A percentile compares a stretch with the other conserved stretches of the same genome.
Conservation (phyloP, 2,329 filamentous ascomycete species). For the Dactylonectria macrodidyma region DNA sequence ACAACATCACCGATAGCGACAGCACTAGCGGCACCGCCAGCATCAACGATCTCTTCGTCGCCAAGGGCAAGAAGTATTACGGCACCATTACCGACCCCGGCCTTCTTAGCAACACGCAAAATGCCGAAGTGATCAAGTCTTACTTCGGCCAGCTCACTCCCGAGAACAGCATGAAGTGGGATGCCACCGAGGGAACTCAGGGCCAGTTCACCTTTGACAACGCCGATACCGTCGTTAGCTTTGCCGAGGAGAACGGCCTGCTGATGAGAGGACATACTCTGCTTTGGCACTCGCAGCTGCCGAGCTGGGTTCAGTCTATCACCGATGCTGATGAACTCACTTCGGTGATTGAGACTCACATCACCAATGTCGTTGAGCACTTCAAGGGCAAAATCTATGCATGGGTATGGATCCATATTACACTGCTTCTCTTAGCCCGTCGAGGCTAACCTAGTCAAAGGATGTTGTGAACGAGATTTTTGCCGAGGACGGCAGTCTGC, state of each 20-base stretch:
- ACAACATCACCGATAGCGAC: too few species aligned
- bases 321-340: conserved; percentile 66
- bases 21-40: neutral
- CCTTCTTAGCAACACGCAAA: conserved; percentile 64
- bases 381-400: conserved; percentile 76
- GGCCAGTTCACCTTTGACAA: conserved; percentile 70
- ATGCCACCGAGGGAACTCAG: conserved; percentile 63
- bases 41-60: conserved; percentile 50
- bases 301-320: conserved; percentile 72
- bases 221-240: conserved; percentile 74
- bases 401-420: conserved; percentile 57
- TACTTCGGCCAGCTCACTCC: conserved; percentile 76
- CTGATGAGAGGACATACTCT: conserved; percentile 77
- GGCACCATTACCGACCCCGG: conserved; percentile 71
- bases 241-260: conserved; percentile 69
- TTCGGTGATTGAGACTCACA: conserved; percentile 71
- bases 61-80: conserved; percentile 75
- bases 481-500: conserved; percentile 72
- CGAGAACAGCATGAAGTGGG: conserved; percentile 82
- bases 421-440: neutral
- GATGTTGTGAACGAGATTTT: conserved; percentile 79
- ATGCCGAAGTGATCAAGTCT: conserved; percentile 68
- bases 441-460: conserved; percentile 12
- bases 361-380: conserved; percentile 68
- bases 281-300: conserved; percentile 74